Percentiles rank a stretch among this genome's conserved stretches.
Conservation (phyloP, 1,284 basidiomycete species). For the Pseudozyma sp. region DNA sequence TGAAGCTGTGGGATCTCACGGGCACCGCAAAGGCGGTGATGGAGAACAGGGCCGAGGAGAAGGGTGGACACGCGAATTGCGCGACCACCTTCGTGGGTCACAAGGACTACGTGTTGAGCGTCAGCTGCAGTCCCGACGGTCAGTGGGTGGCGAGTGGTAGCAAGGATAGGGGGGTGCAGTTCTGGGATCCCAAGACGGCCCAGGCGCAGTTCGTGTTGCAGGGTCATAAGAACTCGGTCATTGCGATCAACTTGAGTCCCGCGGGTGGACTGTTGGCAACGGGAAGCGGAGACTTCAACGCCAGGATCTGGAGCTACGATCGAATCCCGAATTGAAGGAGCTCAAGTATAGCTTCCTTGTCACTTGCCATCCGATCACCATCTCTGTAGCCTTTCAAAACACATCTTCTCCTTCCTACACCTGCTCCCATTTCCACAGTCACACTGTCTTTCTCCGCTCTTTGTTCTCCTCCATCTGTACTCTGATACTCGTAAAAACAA, state of each 20-base stretch:
- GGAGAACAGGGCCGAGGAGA: slow-evolving; percentile 56
- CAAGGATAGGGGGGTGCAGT: slow-evolving; percentile 83
- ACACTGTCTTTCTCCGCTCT: no score
- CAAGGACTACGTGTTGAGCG: slow-evolving; percentile 85
- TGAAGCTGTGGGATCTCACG: slow-evolving; percentile 86
- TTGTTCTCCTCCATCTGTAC: no score
- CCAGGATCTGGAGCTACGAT: slow-evolving; percentile 66
- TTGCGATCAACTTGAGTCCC: slow-evolving; percentile 83
- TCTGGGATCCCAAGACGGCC: slow-evolving; percentile 81
- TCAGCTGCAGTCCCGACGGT: slow-evolving; percentile 84
- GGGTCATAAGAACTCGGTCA: slow-evolving; percentile 91
- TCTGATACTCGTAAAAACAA: no score
- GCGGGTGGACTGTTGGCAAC: slow-evolving; percentile 82
- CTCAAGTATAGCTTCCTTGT: no score
- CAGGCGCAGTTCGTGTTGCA: slow-evolving; percentile 85
- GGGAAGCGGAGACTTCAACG: slow-evolving; percentile 84
- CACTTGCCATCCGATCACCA: neutral
- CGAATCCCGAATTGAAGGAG: slow-evolving; percentile 39
- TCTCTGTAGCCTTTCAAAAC: neutral
- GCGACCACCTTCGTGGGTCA: slow-evolving; percentile 85
- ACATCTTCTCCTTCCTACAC: no score
- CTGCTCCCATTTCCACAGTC: no score
- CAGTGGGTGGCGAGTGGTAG: slow-evolving; percentile 89
- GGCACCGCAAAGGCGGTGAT: slow-evolving; percentile 70
- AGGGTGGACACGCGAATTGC: slow-evolving; percentile 72